Percentiles rank a stretch among this genome's conserved stretches.
Conservation (phyloP, 768 basidiomycete genomes). For the Boletus sp. region DNA sequence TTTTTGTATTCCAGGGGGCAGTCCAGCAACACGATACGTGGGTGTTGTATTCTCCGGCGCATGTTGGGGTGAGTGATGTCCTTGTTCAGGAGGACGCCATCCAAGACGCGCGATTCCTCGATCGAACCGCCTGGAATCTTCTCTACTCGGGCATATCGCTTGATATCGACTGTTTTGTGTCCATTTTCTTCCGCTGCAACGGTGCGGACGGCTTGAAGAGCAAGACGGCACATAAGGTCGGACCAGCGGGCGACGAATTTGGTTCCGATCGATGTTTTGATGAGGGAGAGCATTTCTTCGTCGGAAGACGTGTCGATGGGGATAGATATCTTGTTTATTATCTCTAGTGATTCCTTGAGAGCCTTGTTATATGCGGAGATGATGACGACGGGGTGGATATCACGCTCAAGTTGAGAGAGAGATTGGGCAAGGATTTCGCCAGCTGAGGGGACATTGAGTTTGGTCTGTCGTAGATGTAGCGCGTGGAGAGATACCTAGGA, state of each 20-base stretch:
- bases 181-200: constrained; percentile 78
- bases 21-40: constrained; percentile 85
- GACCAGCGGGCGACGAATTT: constrained; percentile 97
- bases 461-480: background rate
- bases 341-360: constrained; percentile 85
- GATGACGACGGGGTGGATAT: constrained; percentile 98
- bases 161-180: constrained; percentile 92
- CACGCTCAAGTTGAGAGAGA: constrained; percentile 87
- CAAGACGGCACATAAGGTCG: constrained; percentile 95
- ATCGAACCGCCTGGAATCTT: constrained; percentile 98
- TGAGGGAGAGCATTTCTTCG: constrained; percentile 89
- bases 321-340: constrained; percentile 83
- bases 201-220: constrained; percentile 86
- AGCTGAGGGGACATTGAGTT: constrained; percentile 42
- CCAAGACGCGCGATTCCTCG: constrained; percentile 83
- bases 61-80: constrained; percentile 98
- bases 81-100: constrained; percentile 97
- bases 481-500: constrained; percentile 65
- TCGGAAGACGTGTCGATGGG: constrained; percentile 88
- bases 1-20: constrained; percentile 99
- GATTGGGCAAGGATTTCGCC: constrained; percentile 98
- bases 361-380: constrained; percentile 98
- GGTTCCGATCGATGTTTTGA: constrained; percentile 98
- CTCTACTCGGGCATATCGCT: constrained; percentile 96
- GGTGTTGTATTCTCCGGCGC: constrained; percentile 87